phyloP scores from a whole-genome alignment of 495 filamentous ascomycete species.

The Parathielavia appendiculata region DNA sequence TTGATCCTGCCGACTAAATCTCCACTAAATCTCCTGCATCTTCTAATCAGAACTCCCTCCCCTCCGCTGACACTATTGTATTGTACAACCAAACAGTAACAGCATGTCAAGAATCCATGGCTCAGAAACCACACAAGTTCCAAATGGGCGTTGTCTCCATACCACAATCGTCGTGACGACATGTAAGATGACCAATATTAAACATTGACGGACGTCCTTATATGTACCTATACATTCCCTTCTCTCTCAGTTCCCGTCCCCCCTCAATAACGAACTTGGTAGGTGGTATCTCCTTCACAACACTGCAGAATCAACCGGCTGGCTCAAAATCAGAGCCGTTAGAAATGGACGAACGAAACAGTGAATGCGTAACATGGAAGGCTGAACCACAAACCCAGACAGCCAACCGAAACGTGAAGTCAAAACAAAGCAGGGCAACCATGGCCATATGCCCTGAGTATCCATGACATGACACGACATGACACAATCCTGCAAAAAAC shows the following conservation, averaged over 20 bases:
- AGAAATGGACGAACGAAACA: background rate
- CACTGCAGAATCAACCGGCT: slow-evolving; percentile 2
- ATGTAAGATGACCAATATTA: slow-evolving; percentile 4
- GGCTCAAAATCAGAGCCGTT: background rate
- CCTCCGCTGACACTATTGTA: too few relatives aligned
- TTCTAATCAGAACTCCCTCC: too few relatives aligned
- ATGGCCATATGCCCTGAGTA: background rate
- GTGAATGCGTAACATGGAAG: too few relatives aligned
- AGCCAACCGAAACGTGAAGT: background rate
- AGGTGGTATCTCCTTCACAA: slow-evolving; percentile 9
- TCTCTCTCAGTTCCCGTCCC: background rate
- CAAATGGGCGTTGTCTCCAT: too few relatives aligned
- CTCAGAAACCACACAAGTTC: too few relatives aligned
- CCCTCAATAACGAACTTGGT: slow-evolving; percentile 1
- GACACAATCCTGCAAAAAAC: background rate
- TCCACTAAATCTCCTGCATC: too few relatives aligned
- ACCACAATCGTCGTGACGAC: background rate
- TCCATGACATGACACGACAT: background rate
- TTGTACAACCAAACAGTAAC: too few relatives aligned
- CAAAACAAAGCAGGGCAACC: background rate
- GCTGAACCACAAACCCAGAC: background rate
- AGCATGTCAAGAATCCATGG: too few relatives aligned
- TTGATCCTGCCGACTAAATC: too few relatives aligned
- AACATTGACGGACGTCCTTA: slow-evolving; percentile 13
- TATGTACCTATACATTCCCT: slow-evolving; percentile 1